These are phyloP conservation scores for Candida krabiensis DNA, from an alignment of 805 yeast species.

Conservation along the genomic window DNA sequence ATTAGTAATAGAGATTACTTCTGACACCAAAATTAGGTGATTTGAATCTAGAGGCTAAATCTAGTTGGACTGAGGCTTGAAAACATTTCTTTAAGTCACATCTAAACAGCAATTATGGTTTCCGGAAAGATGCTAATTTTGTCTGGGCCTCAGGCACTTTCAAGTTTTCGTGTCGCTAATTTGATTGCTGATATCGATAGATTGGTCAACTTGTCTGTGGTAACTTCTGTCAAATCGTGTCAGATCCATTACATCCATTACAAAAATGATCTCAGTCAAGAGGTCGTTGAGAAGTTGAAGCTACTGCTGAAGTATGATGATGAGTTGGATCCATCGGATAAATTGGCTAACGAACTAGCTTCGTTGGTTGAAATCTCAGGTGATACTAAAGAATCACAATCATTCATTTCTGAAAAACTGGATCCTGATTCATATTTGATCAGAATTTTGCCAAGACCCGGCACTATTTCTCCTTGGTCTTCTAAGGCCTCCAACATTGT, in stretches of 20 bases:
- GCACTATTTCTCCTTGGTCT: slow-evolving; percentile 99
- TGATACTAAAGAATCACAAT: slow-evolving; percentile 14
- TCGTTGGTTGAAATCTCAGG: slow-evolving; percentile 31
- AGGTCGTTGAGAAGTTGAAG: slow-evolving; percentile 50
- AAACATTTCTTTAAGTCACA: too few species aligned
- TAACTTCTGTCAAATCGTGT: slow-evolving; percentile 69
- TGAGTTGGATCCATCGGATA: slow-evolving; percentile 54
- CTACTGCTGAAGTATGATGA: slow-evolving; percentile 74
- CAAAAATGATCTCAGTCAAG: slow-evolving; percentile 39
- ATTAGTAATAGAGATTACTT: too few species aligned
- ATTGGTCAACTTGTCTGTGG: slow-evolving; percentile 64
- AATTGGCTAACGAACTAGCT: slow-evolving; percentile 18
- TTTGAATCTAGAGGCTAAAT: too few species aligned
- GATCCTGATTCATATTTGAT: slow-evolving; percentile 55
- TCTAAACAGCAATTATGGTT: slow-evolving; percentile 6
- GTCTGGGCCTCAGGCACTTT: slow-evolving; percentile 90
- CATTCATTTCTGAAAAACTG: slow-evolving; percentile 18
- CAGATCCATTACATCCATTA: slow-evolving; percentile 80
- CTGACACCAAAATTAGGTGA: too few species aligned
- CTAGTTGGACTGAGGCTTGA: too few species aligned
- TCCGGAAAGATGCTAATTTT: slow-evolving; percentile 44
- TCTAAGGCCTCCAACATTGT: slow-evolving; percentile 97
- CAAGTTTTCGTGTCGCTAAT: slow-evolving; percentile 78
- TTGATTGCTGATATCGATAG: slow-evolving; percentile 72
- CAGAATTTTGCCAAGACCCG: slow-evolving; percentile 85